Evolutionary conservation across 106 monocot genomes (phyloP).

Genomic region (Narthecium ossifragum): DNA sequence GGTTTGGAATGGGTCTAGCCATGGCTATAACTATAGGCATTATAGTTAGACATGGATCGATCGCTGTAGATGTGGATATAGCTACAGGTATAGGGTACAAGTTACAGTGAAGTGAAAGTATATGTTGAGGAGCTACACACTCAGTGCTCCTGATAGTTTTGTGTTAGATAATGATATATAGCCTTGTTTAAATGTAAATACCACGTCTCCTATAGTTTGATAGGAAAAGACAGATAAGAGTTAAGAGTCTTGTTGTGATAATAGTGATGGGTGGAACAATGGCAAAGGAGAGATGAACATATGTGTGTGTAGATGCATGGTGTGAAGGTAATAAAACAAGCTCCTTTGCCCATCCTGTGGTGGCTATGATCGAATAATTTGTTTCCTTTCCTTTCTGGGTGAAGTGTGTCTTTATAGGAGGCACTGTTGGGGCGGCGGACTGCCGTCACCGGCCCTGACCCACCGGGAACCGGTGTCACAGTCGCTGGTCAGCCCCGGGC

Average conservation of each 20-base stretch:
- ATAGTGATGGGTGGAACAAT: too few relatives aligned
- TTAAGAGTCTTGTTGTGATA: too few relatives aligned
- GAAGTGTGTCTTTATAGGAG: too few relatives aligned
- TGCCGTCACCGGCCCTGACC: too few relatives aligned
- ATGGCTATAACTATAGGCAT: neutral
- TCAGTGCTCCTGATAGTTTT: neutral
- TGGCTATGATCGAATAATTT: too few relatives aligned
- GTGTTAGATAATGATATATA: neutral
- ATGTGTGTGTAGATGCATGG: neutral
- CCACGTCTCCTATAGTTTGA: neutral
- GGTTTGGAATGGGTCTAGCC: too few relatives aligned
- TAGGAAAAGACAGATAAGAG: neutral
- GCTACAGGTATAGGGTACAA: neutral
- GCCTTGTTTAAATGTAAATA: neutral
- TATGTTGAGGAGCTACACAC: neutral
- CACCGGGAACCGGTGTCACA: too few relatives aligned
- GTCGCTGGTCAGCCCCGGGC: too few relatives aligned
- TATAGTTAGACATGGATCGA: neutral
- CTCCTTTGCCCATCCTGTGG: too few relatives aligned
- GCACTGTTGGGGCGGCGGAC: too few relatives aligned
- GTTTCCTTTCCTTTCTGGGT: too few relatives aligned
- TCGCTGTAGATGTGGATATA: neutral
- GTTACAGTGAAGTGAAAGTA: neutral
- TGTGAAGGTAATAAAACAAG: neutral
- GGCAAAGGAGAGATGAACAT: too few relatives aligned